Percentiles rank a stretch among this genome's conserved stretches.
Evolutionary conservation across 495 filamentous ascomycete species (phyloP).

Genomic region (Hypoxylon lenormandii): DNA sequence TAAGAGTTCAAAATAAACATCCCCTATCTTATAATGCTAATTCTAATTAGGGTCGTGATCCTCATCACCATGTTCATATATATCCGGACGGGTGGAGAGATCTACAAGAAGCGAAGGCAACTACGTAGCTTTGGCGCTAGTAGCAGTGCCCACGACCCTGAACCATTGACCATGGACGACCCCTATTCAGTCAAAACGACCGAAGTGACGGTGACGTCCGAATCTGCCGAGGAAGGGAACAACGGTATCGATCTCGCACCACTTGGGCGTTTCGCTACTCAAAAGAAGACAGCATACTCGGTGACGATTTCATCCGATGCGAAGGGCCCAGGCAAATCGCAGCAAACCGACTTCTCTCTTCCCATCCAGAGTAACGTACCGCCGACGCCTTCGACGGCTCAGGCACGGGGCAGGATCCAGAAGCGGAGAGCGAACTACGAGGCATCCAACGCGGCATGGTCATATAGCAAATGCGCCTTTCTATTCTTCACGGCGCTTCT

Average conservation of each 20-base stretch:
- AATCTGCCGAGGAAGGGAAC: slow-evolving; percentile 46
- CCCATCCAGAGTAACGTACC: slow-evolving; percentile 40
- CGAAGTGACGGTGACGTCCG: slow-evolving; percentile 64
- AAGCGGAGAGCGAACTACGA: slow-evolving; percentile 50
- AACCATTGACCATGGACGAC: slow-evolving; percentile 60
- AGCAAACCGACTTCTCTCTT: slow-evolving; percentile 26
- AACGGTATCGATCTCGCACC: slow-evolving; percentile 42
- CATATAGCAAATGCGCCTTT: slow-evolving; percentile 84
- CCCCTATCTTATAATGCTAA: slow-evolving; percentile 21
- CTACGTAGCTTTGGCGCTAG: slow-evolving; percentile 58
- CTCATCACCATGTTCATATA: slow-evolving; percentile 79
- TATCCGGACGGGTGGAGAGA: slow-evolving; percentile 74
- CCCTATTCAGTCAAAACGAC: slow-evolving; percentile 69
- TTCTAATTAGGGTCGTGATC: slow-evolving; percentile 68
- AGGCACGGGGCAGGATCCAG: slow-evolving; percentile 40
- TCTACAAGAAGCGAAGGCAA: slow-evolving; percentile 68
- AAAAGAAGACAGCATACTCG: slow-evolving; percentile 56
- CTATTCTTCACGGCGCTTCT: slow-evolving; percentile 87
- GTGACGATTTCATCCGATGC: slow-evolving; percentile 61
- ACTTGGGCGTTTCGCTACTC: slow-evolving; percentile 36
- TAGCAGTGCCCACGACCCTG: slow-evolving; percentile 55
- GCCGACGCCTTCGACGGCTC: slow-evolving; percentile 25
- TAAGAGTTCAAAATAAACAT: slow-evolving; percentile 47
- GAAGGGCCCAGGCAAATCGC: slow-evolving; percentile 41
- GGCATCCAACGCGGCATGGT: slow-evolving; percentile 71